Evolutionary conservation across 192 early-diverging fungal genomes (phyloP).

Genomic region (Neocallimastix lanati): DNA sequence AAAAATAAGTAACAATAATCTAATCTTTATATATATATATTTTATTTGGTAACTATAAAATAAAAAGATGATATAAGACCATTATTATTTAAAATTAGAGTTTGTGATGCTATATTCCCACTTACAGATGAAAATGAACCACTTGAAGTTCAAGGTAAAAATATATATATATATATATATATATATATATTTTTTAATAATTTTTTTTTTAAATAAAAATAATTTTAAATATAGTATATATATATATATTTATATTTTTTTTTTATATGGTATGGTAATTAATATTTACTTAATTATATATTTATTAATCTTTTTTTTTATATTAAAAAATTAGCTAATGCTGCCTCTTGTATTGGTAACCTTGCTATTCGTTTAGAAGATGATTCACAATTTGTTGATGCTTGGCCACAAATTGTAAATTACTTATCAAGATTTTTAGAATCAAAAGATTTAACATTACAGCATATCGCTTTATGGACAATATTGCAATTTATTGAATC

Average conservation of each 20-base stretch:
- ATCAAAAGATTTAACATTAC: conserved; percentile 45
- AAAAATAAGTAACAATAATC: too few species aligned
- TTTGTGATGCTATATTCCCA: conserved; percentile 48
- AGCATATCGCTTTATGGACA: conserved; percentile 72
- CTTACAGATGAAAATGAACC: conserved; percentile 9
- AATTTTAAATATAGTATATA: too few species aligned
- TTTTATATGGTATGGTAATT: too few species aligned
- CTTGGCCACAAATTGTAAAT: conserved; percentile 42
- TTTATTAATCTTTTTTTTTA: too few species aligned
- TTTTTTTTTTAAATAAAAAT: too few species aligned
- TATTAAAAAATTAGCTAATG: too few species aligned
- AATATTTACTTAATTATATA: background rate
- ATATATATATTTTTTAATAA: too few species aligned
- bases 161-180: too few species aligned
- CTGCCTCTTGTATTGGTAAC: background rate
- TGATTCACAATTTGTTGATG: conserved; percentile 37
- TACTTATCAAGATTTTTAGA: conserved; percentile 50
- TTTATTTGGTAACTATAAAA: too few species aligned
- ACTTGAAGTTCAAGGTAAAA: conserved; percentile 57
- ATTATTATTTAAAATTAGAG: conserved; percentile 35
- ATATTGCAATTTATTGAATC: conserved; percentile 49
- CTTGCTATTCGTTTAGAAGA: conserved; percentile 26
- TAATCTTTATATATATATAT: too few species aligned
- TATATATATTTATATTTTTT: too few species aligned
- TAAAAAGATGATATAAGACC: conserved; percentile 54